Conservation (phyloP, 768 basidiomycete genomes). For the Lactarius trivialis region DNA sequence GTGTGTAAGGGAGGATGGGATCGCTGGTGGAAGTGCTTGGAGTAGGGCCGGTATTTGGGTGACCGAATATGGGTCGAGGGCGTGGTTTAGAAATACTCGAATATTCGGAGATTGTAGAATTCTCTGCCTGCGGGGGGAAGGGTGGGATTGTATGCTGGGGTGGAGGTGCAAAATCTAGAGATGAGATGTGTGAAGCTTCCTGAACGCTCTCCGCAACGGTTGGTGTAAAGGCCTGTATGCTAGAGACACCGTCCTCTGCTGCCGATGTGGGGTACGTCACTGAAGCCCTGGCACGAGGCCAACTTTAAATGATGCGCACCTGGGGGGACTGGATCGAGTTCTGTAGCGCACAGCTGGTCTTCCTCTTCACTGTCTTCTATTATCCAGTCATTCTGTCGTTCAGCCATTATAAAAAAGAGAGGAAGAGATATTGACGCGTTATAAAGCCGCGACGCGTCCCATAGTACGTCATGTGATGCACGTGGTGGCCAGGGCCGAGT, state of each 20-base stretch:
- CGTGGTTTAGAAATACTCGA: slow-evolving; percentile 14
- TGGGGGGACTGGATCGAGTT: background rate
- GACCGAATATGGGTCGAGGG: slow-evolving; percentile 19
- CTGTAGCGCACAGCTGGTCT: slow-evolving; percentile 2
- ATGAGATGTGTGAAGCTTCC: slow-evolving; percentile 13
- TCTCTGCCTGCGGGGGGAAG: slow-evolving; percentile 1
- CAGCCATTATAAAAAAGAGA: slow-evolving; percentile 1
- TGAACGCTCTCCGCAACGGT: background rate
- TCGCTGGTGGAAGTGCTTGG: slow-evolving; percentile 13
- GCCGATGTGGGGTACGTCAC: slow-evolving; percentile 10
- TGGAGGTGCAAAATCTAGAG: background rate
- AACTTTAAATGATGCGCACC: slow-evolving; percentile 13
- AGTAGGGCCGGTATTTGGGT: background rate
- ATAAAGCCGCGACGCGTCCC: slow-evolving; percentile 2
- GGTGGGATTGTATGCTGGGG: slow-evolving; percentile 14
- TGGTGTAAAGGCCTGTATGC: slow-evolving; percentile 16
- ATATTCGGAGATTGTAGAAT: slow-evolving; percentile 12
- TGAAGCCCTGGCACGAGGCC: slow-evolving; percentile 1
- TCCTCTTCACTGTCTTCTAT: slow-evolving; percentile 23
- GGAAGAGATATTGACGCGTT: background rate
- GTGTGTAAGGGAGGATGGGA: slow-evolving; percentile 9
- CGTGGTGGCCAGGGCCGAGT: no score
- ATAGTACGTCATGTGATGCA: background rate
- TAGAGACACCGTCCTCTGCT: slow-evolving; percentile 13
- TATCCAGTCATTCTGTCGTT: slow-evolving; percentile 14